Evolutionary conservation across 768 basidiomycete genomes (phyloP).

Genomic region (Neoboletus magnificus): DNA sequence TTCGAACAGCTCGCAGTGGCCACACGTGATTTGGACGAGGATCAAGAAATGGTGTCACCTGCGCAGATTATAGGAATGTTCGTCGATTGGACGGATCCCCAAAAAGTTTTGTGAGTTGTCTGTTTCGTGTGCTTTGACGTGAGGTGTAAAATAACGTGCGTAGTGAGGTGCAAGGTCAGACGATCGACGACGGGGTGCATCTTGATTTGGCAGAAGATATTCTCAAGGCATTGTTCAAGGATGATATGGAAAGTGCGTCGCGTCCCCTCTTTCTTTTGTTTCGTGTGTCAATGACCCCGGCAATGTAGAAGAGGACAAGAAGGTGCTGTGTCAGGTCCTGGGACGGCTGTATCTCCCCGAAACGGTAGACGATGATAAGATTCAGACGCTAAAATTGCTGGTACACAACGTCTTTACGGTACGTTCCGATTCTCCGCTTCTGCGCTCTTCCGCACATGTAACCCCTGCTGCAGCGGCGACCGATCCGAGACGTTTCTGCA

Average conservation of each 20-base stretch:
- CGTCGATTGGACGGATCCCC: constrained; percentile 86
- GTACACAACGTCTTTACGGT: constrained; percentile 40
- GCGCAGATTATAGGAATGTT: constrained; percentile 76
- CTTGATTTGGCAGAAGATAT: constrained; percentile 55
- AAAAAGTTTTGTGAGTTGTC: constrained; percentile 57
- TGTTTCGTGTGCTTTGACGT: not conserved
- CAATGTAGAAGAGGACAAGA: constrained; percentile 54
- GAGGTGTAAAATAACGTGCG: not conserved
- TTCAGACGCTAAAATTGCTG: constrained; percentile 59
- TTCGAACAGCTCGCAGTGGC: constrained; percentile 58
- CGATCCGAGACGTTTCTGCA: constrained; percentile 52
- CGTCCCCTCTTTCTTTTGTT: not conserved
- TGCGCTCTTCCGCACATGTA: no score
- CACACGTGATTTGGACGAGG: constrained; percentile 64
- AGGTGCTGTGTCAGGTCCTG: constrained; percentile 60
- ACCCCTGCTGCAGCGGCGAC: constrained; percentile 49
- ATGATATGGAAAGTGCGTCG: constrained; percentile 51
- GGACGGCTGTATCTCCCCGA: constrained; percentile 66
- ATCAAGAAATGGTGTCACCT: constrained; percentile 69
- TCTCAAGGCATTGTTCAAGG: constrained; percentile 45
- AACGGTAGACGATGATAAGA: constrained; percentile 63
- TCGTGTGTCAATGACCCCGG: not conserved
- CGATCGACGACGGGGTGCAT: constrained; percentile 44
- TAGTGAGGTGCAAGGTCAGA: constrained; percentile 42
- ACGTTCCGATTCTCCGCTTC: not conserved